phyloP scores from a whole-genome alignment of 805 yeast genomes.

The Millerago galiae region DNA sequence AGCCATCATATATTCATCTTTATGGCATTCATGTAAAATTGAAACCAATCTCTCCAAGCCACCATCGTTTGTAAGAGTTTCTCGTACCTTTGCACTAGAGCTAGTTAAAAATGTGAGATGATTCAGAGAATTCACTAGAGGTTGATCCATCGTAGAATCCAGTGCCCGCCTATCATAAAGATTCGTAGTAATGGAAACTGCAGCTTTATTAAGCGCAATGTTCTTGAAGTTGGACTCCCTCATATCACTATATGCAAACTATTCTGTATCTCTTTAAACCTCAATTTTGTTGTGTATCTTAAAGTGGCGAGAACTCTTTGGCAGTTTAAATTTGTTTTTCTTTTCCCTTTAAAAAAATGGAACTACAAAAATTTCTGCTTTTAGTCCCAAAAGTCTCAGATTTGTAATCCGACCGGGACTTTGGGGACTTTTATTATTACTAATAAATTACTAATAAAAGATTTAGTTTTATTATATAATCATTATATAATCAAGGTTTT shows the following conservation, averaged over 20 bases:
- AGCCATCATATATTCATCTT: not conserved
- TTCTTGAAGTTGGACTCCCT: slow-evolving; percentile 85
- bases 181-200: slow-evolving; percentile 84
- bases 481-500: too few species aligned
- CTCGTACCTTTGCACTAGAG: slow-evolving; percentile 82
- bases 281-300: too few species aligned
- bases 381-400: too few species aligned
- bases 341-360: too few species aligned
- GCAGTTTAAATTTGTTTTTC: too few species aligned
- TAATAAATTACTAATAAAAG: too few species aligned
- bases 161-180: slow-evolving; percentile 89
- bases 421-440: too few species aligned
- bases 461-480: too few species aligned
- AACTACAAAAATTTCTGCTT: too few species aligned
- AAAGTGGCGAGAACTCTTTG: too few species aligned
- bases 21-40: slow-evolving; percentile 69
- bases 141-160: slow-evolving; percentile 84
- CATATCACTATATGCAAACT: slow-evolving; percentile 37
- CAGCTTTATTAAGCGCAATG: slow-evolving; percentile 75
- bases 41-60: slow-evolving; percentile 85
- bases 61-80: slow-evolving; percentile 83
- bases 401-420: too few species aligned
- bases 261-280: too few species aligned
- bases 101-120: slow-evolving; percentile 84
- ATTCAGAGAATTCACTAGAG: slow-evolving; percentile 85